phyloP scores from a whole-genome alignment of 225 moss, liverwort and hornwort species.

The Polytrichum formosum region DNA sequence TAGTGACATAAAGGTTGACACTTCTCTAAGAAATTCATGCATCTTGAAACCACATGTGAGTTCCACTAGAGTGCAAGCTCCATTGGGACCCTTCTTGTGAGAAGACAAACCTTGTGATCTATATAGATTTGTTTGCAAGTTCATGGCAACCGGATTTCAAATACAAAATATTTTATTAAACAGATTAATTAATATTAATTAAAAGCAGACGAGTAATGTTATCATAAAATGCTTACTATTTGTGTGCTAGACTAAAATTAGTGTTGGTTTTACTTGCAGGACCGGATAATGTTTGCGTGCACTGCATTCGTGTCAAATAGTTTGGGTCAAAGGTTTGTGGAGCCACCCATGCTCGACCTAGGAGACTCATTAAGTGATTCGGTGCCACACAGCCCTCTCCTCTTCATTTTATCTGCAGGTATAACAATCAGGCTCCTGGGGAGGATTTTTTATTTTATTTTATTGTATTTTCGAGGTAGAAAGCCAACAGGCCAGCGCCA shows the following conservation, averaged over 20 bases:
- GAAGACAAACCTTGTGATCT: too few relatives aligned
- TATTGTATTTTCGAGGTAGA: too few relatives aligned
- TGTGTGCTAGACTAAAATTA: background rate
- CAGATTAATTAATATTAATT: background rate
- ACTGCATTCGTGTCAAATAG: constrained; percentile 68
- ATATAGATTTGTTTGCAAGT: background rate
- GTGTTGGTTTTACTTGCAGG: constrained; percentile 25
- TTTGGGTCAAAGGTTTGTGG: constrained; percentile 79
- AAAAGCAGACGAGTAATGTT: too few relatives aligned
- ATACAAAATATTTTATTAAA: background rate
- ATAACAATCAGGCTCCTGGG: too few relatives aligned
- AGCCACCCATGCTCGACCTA: constrained; percentile 67
- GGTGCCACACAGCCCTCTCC: constrained; percentile 66
- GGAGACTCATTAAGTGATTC: constrained; percentile 70
- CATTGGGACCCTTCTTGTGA: too few relatives aligned
- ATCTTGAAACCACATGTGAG: too few relatives aligned
- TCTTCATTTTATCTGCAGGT: constrained; percentile 77
- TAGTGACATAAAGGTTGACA: too few relatives aligned
- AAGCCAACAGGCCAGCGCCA: too few relatives aligned
- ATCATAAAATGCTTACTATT: too few relatives aligned
- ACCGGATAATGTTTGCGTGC: constrained; percentile 66
- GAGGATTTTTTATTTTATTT: too few relatives aligned
- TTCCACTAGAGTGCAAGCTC: too few relatives aligned
- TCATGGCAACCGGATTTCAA: background rate
- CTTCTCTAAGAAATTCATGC: too few relatives aligned